phyloP scores from a whole-genome alignment of 2,329 filamentous ascomycete genomes.

The Ophiocordyceps camponoti-floridani region DNA sequence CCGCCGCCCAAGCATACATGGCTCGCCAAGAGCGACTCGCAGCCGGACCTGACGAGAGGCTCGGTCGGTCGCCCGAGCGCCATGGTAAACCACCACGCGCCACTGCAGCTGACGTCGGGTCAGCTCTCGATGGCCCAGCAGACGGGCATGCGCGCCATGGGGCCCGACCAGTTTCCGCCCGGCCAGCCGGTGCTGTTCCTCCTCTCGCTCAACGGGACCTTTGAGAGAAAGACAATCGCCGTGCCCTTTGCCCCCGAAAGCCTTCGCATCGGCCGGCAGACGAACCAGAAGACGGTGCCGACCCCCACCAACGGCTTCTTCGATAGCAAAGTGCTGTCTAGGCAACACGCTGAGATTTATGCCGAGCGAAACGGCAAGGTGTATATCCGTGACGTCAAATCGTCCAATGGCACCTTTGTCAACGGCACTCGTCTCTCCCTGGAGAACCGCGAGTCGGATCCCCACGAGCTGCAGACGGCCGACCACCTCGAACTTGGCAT shows the following conservation, averaged over 20 bases:
- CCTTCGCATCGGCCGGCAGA: constrained; percentile 85
- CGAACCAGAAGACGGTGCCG: constrained; percentile 88
- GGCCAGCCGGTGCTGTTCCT: constrained; percentile 69
- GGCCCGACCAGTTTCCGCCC: constrained; percentile 37
- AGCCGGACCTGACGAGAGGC: constrained; percentile 26
- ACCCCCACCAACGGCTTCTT: constrained; percentile 89
- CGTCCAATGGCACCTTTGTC: constrained; percentile 96
- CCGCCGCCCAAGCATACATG: constrained; percentile 35
- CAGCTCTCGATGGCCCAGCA: constrained; percentile 22
- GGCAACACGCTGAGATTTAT: constrained; percentile 93
- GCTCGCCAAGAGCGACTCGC: constrained; percentile 25
- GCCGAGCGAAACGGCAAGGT: constrained; percentile 73
- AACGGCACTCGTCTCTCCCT: constrained; percentile 79
- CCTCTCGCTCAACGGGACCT: constrained; percentile 83
- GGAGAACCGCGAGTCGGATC: constrained; percentile 91
- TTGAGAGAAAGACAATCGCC: constrained; percentile 89
- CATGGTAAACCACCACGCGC: constrained; percentile 15
- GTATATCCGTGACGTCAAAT: constrained; percentile 94
- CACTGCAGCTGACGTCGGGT: constrained; percentile 13
- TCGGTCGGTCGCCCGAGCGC: constrained; percentile 25
- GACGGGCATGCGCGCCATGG: constrained; percentile 42
- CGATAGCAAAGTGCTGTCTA: constrained; percentile 91
- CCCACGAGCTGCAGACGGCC: constrained; percentile 77
- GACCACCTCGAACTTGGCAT: constrained; percentile 92
- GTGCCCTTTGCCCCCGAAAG: constrained; percentile 92